A percentile compares a stretch with the other conserved stretches of the same genome.
These are phyloP conservation scores for Gaeumannomyces tritici DNA, from an alignment of 2,329 filamentous ascomycete species.

Conservation along the genomic window DNA sequence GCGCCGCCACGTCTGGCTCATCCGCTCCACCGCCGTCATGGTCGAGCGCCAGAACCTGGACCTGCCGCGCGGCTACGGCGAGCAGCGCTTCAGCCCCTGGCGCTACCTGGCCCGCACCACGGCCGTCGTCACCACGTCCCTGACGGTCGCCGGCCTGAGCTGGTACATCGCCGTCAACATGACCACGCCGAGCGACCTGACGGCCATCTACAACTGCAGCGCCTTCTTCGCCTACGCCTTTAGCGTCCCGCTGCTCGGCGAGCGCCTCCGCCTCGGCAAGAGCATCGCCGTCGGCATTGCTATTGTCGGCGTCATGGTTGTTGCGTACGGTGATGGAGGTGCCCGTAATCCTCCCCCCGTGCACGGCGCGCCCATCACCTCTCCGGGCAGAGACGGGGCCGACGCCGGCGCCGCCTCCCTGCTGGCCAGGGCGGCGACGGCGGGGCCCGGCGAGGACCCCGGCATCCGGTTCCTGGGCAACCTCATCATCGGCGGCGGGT, in stretches of 20 bases:
- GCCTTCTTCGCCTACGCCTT: conserved; percentile 99
- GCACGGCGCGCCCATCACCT: conserved; percentile 11
- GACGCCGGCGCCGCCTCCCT: neutral
- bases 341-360: conserved; percentile 35
- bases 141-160: conserved; percentile 83
- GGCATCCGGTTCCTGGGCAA: conserved; percentile 73
- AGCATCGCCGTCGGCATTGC: conserved; percentile 78
- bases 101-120: conserved; percentile 74
- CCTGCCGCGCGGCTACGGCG: conserved; percentile 30
- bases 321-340: conserved; percentile 76
- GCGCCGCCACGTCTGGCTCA: conserved; percentile 47
- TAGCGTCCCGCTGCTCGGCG: conserved; percentile 78
- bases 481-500: conserved; percentile 82
- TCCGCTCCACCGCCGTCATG: conserved; percentile 61
- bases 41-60: conserved; percentile 71
- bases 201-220: conserved; percentile 98
- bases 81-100: conserved; percentile 18
- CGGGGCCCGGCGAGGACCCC: conserved; percentile 16
- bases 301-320: conserved; percentile 83
- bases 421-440: neutral
- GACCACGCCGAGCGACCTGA: conserved; percentile 88
- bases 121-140: conserved; percentile 69
- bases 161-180: conserved; percentile 95
- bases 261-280: conserved; percentile 78
- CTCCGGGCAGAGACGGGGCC: conserved; percentile 7